Percentiles rank a stretch among this genome's conserved stretches.
phyloP scores from a whole-genome alignment of 2,329 filamentous ascomycete genomes.

The Fusarium bactridioides region DNA sequence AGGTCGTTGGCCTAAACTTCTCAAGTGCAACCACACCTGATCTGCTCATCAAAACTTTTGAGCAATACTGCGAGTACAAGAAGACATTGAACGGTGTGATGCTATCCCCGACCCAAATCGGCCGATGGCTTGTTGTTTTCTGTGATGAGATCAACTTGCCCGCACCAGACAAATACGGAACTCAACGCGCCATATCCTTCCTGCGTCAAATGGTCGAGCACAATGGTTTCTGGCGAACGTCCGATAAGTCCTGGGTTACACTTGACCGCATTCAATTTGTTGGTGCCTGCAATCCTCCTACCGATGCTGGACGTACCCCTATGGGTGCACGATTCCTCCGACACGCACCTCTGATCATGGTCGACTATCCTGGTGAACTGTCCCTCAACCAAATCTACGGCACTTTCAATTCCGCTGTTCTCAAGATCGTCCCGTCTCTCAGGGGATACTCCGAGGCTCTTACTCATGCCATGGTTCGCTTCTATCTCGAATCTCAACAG shows the following conservation, averaged over 20 bases:
- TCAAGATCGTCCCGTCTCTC: slow-evolving; percentile 96
- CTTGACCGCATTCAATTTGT: slow-evolving; percentile 99
- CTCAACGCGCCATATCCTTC: slow-evolving; percentile 97
- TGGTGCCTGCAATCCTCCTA: slow-evolving; percentile 97
- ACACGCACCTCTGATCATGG: slow-evolving; percentile 99
- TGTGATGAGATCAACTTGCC: slow-evolving; percentile 99
- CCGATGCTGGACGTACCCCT: slow-evolving; percentile 93
- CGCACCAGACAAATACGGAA: slow-evolving; percentile 96
- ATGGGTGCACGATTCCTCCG: slow-evolving; percentile 93
- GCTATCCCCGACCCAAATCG: slow-evolving; percentile 94
- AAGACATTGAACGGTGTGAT: slow-evolving; percentile 97
- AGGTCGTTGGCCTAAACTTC: slow-evolving; percentile 98
- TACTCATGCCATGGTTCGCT: slow-evolving; percentile 96
- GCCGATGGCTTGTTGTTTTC: slow-evolving; percentile 97
- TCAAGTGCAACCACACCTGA: slow-evolving; percentile 98
- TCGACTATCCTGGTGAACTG: slow-evolving; percentile 95
- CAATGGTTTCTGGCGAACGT: slow-evolving; percentile 98
- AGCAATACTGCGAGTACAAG: slow-evolving; percentile 99
- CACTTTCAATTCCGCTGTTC: slow-evolving; percentile 93
- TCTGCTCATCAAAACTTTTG: slow-evolving; percentile 97
- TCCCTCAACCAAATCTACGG: slow-evolving; percentile 98
- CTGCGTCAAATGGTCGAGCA: slow-evolving; percentile 96
- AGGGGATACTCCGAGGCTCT: slow-evolving; percentile 93
- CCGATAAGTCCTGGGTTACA: slow-evolving; percentile 97
- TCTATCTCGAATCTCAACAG: slow-evolving; percentile 94